Evolutionary conservation across 495 filamentous ascomycete genomes (phyloP), one percentile per base, ranked within the genome.

Genomic region (Trichoderma parareesei): DNA sequence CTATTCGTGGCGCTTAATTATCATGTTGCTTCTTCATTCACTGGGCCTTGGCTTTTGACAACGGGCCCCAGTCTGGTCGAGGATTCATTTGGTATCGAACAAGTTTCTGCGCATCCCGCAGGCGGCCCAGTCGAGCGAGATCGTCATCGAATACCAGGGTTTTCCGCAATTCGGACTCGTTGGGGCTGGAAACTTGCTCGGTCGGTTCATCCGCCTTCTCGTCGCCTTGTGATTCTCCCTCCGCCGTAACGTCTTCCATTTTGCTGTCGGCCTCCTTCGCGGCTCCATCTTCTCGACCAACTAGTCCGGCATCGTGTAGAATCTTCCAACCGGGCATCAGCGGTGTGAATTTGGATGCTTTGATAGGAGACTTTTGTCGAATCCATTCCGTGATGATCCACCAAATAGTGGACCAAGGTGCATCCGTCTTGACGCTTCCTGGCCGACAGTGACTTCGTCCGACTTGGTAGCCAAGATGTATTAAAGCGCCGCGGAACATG

Each of bases 351-450:
- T 85, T 80, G 0, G 79, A 81, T 57, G 87, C 82, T 67, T 89
- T 95, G 57, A 93, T 77, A 0, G 91, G 91, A 0, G 80, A 75
- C 65, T 86, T 88, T 68, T 94, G 92, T 46, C 87, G 80, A 3
- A 86, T 80, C 93, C 93, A 98, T 76, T 95, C 90, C 42, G 90
- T 81, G 87, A 98, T 96, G 40, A 98, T 81, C 67, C 97, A 88
- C 94, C 94, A 98, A 53, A 98, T 82, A 3, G 91, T 84, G 3
- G 76, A 78, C 92, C 92, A 97, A 0, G 91, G 88, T 11, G 94
- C 94, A 74, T 96, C 87, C 0, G 95, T 98, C 73, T 90, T 90
- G 67, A 97, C 85, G 65, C 87, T 90, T n/a, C 92, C 93, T 0
- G 90, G 83, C 68, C 91, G 93, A 63, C 90, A 86, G 70, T 98